These are phyloP conservation scores for Lachancea sp. DNA, from an alignment of 805 yeast species.

Conservation along the genomic window DNA sequence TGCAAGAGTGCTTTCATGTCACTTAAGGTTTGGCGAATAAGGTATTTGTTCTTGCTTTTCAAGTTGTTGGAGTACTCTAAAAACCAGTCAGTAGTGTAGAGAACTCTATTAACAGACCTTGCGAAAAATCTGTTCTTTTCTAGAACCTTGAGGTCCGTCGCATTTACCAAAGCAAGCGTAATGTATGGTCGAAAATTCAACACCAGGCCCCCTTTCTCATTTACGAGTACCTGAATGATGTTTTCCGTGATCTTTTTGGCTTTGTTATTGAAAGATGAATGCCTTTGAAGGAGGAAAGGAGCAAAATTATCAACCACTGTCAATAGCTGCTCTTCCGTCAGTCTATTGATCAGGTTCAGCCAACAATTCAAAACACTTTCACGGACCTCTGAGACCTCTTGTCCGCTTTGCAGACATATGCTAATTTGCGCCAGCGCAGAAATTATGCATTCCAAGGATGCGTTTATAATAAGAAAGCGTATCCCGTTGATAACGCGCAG, in stretches of 20 bases:
- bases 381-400: conserved; percentile 57
- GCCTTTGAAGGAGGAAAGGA: conserved; percentile 66
- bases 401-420: conserved; percentile 74
- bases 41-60: conserved; percentile 39
- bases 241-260: conserved; percentile 47
- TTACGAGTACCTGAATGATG: conserved; percentile 37
- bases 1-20: conserved; percentile 52
- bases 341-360: conserved; percentile 49
- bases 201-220: conserved; percentile 16
- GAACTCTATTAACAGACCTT: conserved; percentile 36
- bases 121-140: conserved; percentile 48
- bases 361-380: conserved; percentile 61
- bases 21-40: conserved; percentile 62
- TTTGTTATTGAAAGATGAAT: conserved; percentile 44
- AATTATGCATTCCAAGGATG: conserved; percentile 48
- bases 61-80: conserved; percentile 25
- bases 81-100: conserved; percentile 19
- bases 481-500: conserved; percentile 68
- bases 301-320: conserved; percentile 69
- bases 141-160: conserved; percentile 43
- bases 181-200: conserved; percentile 34
- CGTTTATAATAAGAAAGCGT: conserved; percentile 49
- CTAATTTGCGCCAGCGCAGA: conserved; percentile 79
- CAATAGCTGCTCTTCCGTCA: conserved; percentile 51
- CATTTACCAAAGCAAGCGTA: conserved; percentile 66